Evolutionary conservation across 2,329 filamentous ascomycete species (phyloP), one percentile per base, ranked within the genome.

Genomic region (Alternaria sp.): DNA sequence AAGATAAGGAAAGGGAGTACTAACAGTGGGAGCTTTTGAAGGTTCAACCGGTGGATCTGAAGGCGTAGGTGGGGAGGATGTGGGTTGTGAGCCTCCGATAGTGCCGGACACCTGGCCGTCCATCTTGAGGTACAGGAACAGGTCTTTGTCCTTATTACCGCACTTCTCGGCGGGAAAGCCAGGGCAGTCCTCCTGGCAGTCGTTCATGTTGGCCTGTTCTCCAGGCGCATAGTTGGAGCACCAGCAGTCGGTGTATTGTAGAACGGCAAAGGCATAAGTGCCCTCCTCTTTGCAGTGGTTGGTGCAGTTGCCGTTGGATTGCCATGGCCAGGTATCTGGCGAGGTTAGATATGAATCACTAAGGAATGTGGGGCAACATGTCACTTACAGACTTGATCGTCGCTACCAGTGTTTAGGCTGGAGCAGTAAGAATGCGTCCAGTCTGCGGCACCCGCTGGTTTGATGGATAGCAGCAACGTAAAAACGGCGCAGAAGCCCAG

Each of bases 261-360:
- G 80, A 46, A 94, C 81, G 63, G 89, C 90, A 61, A 88, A 91
- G 37, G 90, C 89, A 63, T 82, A 90, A 29, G 58, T 62, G 49
- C 61, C 69, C 14, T 81, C 66, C 21, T 72, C 69, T 26, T 76
- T 68, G 77, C 91, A 94, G 48, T 82, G 82, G 48, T 85, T 79
- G 49, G 81, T 78, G 72, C 91, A 94, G 11, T 87, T 82, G 29
- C 90, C 90, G 66, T 91, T 87, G 21, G 89, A 90, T 73, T 92
- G 89, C 53, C 70, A 73, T 58, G 53, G 74, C 76, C 78, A 67
- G 28, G 57, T 57, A 23, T 58, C 72, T 72, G 33, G 2, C 7
- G 5, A 13, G 1, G 54, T 72, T 56, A 63, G 63, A 61, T 17
- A 42, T 9, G 31, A 11, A 7, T 24, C 17, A 31, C 17, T 6